Conservation (phyloP, 1,139 yeast species). For the Petasospora rhodanensis region DNA sequence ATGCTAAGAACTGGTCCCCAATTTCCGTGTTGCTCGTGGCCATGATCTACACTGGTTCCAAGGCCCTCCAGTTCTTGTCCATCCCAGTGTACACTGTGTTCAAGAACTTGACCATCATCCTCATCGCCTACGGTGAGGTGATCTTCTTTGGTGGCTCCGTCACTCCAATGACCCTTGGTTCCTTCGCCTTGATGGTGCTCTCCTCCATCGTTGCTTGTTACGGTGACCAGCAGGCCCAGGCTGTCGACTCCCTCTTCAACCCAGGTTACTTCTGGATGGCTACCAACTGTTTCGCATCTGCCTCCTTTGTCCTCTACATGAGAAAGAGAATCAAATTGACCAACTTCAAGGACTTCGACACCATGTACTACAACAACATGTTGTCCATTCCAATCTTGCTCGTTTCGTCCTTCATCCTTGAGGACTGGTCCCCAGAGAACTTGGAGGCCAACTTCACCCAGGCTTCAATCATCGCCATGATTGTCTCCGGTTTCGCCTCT, state of each 20-base stretch:
- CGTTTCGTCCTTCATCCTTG: slow-evolving; percentile 67
- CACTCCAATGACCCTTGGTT: slow-evolving; percentile 82
- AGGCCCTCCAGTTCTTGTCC: slow-evolving; percentile 84
- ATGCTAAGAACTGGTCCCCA: slow-evolving; percentile 94
- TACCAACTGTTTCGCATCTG: slow-evolving; percentile 87
- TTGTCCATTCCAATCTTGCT: slow-evolving; percentile 86
- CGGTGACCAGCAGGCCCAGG: slow-evolving; percentile 56
- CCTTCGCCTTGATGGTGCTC: slow-evolving; percentile 86
- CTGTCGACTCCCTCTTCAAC: slow-evolving; percentile 40
- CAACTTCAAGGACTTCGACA: slow-evolving; percentile 95
- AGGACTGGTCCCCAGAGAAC: slow-evolving; percentile 89
- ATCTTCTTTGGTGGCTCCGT: slow-evolving; percentile 95
- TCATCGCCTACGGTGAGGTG: slow-evolving; percentile 97
- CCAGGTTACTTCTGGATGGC: slow-evolving; percentile 97
- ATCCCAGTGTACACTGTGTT: slow-evolving; percentile 97
- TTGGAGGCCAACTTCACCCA: slow-evolving; percentile 70
- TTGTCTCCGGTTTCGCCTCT: slow-evolving; percentile 88
- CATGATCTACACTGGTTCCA: slow-evolving; percentile 95
- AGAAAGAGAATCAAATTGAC: slow-evolving; percentile 96
- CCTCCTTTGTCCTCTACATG: slow-evolving; percentile 89
- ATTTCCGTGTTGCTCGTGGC: slow-evolving; percentile 82
- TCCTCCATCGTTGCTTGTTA: slow-evolving; percentile 92
- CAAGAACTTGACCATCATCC: slow-evolving; percentile 92
- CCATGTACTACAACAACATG: slow-evolving; percentile 96
- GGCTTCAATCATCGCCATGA: slow-evolving; percentile 75